A percentile compares a stretch with the other conserved stretches of the same genome.
Conservation (phyloP, 768 basidiomycete species). For the Chalciporus sphaerocephalus region DNA sequence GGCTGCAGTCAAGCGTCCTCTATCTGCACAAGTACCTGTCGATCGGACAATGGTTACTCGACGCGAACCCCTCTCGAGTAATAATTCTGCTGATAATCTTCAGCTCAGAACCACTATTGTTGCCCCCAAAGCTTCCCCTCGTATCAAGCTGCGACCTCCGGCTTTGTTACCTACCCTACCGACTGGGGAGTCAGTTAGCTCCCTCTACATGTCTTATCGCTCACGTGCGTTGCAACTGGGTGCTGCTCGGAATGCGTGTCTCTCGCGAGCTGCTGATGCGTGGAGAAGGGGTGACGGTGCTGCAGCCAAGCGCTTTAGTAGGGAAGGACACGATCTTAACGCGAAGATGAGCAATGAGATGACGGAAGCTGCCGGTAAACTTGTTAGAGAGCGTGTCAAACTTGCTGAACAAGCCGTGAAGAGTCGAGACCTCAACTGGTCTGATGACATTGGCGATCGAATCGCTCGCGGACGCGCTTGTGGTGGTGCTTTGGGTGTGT, state of each 20-base stretch:
- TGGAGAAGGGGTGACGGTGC: conserved; percentile 96
- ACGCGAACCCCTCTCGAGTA: conserved; percentile 51
- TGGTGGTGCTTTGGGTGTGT: conserved; percentile 81
- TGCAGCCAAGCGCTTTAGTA: conserved; percentile 88
- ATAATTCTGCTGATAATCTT: conserved; percentile 51
- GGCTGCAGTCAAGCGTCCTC: conserved; percentile 76
- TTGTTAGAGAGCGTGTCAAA: conserved; percentile 78
- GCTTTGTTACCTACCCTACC: conserved; percentile 81
- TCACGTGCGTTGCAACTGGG: conserved; percentile 87
- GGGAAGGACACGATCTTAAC: conserved; percentile 92
- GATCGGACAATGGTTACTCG: conserved; percentile 46
- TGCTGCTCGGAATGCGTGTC: conserved; percentile 87
- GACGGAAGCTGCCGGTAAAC: conserved; percentile 73
- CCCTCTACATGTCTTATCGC: conserved; percentile 85
- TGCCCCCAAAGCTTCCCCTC: conserved; percentile 77
- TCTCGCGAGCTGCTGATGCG: conserved; percentile 92
- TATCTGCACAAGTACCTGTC: conserved; percentile 29
- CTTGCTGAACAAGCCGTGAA: conserved; percentile 75
- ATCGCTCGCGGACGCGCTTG: conserved; percentile 65
- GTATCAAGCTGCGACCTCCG: conserved; percentile 80
- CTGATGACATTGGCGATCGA: conserved; percentile 81
- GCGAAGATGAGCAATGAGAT: conserved; percentile 87
- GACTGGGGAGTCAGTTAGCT: conserved; percentile 77
- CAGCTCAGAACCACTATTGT: conserved; percentile 67
- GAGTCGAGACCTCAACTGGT: conserved; percentile 65